Conservation (phyloP, 768 basidiomycete species). For the Multifurca ochricompacta region DNA sequence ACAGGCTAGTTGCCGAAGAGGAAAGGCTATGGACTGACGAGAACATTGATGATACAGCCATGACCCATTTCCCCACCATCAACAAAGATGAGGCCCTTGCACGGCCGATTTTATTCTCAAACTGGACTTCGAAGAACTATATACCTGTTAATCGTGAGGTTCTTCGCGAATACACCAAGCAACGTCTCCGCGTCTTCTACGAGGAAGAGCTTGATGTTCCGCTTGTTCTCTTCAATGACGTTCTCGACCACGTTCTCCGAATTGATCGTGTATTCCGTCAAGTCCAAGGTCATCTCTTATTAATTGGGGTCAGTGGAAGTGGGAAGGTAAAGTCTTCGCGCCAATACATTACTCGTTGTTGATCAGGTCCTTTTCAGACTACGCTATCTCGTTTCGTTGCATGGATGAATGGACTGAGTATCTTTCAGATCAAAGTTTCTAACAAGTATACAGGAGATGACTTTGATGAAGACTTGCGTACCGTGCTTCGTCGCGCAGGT, state of each 20-base stretch:
- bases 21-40: slow-evolving; percentile 96
- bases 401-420: slow-evolving; percentile 99
- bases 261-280: slow-evolving; percentile 99
- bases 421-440: slow-evolving; percentile 99
- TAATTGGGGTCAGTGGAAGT: slow-evolving; percentile 97
- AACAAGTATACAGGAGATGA: slow-evolving; percentile 99
- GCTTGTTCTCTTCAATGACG: slow-evolving; percentile 96
- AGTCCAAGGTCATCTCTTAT: slow-evolving; percentile 89
- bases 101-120: slow-evolving; percentile 94
- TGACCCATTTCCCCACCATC: slow-evolving; percentile 91
- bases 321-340: slow-evolving; percentile 66
- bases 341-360: background rate
- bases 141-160: slow-evolving; percentile 90
- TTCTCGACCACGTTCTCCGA: slow-evolving; percentile 93
- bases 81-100: slow-evolving; percentile 76
- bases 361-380: slow-evolving; percentile 48
- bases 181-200: slow-evolving; percentile 94
- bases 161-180: slow-evolving; percentile 94
- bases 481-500: slow-evolving; percentile 88
- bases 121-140: slow-evolving; percentile 98
- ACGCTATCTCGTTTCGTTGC: slow-evolving; percentile 97
- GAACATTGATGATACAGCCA: slow-evolving; percentile 73
- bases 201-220: slow-evolving; percentile 98
- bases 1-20: slow-evolving; percentile 87
- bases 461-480: slow-evolving; percentile 95